Base-by-base conservation (phyloP, 768 basidiomycete species). In the Lactarius quietus region DNA sequence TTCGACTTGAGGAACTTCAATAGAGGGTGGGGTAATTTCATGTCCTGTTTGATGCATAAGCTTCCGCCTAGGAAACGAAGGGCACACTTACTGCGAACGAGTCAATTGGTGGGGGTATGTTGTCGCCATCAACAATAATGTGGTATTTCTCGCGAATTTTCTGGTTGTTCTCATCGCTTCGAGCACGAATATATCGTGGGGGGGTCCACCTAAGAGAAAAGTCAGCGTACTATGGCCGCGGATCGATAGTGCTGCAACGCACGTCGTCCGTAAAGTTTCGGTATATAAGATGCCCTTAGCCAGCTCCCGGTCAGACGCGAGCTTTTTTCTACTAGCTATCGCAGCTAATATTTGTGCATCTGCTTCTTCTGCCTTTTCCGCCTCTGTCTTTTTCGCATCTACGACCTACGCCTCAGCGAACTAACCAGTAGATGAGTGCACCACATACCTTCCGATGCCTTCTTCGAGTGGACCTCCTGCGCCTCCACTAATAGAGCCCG, bases 21-120 rank as follows among this genome's bases (percentile, higher is more conserved):
- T 52, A 98, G 86, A 3, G 88, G 82, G 45, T 84, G 83, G 8
- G 96, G 97, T n/a, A 99, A 88, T 81, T 98, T 98, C 97, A 99
- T 99, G 73, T 98, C 96, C 91, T 95, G 56, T 65, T 39, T 57
- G 18, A 36, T 4, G 14, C 28, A 53, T 69, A 26, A 67, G 57
- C 48, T 65, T 62, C 26, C 6, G 26, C 33, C 26, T 55, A 70
- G 64, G 43, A 68, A 55, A 54, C 29, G 15, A 12, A 54, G 31
- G 59, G 43, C 29, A 43, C 5, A 71, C 78, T 64, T 74, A 93
- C 93, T 36, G 81, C 82, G 77, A 98, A 98, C 68, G 88, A 85
- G 65, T 91, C 88, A 59, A 98, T 96, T 1, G 97, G 94, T 10
- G 94, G 93, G 2, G 97, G 96, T 35, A 98, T 81, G 72, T 94